Evolutionary conservation across 768 basidiomycete genomes (phyloP).

Genomic region (Rhodocollybia butyracea): DNA sequence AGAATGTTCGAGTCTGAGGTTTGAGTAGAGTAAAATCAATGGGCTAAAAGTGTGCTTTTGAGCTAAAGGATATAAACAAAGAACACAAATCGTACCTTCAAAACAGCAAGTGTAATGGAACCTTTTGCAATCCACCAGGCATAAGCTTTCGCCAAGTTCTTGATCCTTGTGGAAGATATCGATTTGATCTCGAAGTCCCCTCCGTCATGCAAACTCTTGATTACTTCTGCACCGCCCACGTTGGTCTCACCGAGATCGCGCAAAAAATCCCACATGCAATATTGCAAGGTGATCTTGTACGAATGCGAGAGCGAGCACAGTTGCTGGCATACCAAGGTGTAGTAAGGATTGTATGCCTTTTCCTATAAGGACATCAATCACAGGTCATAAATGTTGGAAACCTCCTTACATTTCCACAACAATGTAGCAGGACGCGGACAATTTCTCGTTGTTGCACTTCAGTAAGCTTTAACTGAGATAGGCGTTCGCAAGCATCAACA

Average conservation of each 20-base stretch:
- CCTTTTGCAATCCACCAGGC: conserved; percentile 95
- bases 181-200: conserved; percentile 43
- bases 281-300: conserved; percentile 91
- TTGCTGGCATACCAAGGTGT: conserved; percentile 83
- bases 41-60: conserved; percentile 46
- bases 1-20: conserved; percentile 58
- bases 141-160: conserved; percentile 80
- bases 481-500: conserved; percentile 90
- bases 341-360: conserved; percentile 92
- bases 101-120: conserved; percentile 63
- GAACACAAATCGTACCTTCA: conserved; percentile 63
- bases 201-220: conserved; percentile 60
- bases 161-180: conserved; percentile 54
- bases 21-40: conserved; percentile 82
- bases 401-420: conserved; percentile 81
- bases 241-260: conserved; percentile 83
- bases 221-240: conserved; percentile 76
- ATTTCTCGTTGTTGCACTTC: conserved; percentile 95
- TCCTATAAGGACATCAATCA: conserved; percentile 50
- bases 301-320: conserved; percentile 77
- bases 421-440: conserved; percentile 88
- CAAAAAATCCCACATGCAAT: conserved; percentile 94
- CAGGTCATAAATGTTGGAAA: background rate
- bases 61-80: background rate
- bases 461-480: conserved; percentile 77